Conservation (phyloP, 139 green algal species). For the Coelastrella sp. region DNA sequence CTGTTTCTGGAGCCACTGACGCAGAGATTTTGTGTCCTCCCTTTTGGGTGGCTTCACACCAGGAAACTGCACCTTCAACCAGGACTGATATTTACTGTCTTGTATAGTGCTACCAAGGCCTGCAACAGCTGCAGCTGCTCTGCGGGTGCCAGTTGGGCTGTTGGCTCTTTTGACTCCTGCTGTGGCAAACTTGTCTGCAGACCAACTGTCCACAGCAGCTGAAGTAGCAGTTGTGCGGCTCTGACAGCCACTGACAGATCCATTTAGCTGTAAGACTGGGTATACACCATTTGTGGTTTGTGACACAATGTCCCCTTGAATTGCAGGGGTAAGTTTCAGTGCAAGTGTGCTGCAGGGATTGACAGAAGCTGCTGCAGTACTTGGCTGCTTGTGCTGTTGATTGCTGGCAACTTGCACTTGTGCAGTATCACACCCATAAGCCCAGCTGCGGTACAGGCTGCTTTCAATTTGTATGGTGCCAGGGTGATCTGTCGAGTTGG, state of each 20-base stretch:
- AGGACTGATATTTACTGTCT: not conserved
- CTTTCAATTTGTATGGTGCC: slow-evolving; percentile 12
- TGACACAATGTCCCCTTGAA: too few relatives aligned
- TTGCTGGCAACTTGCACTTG: not conserved
- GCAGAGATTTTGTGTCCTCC: slow-evolving; percentile 17
- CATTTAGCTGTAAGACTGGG: too few relatives aligned
- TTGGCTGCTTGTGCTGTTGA: too few relatives aligned
- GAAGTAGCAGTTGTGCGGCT: not conserved
- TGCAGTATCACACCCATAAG: not conserved
- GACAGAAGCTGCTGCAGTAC: not conserved
- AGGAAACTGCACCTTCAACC: slow-evolving; percentile 15
- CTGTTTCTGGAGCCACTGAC: slow-evolving; percentile 32
- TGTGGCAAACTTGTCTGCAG: not conserved
- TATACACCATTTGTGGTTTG: too few relatives aligned
- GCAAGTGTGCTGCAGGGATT: too few relatives aligned
- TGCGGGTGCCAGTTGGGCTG: not conserved
- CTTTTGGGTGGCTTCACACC: slow-evolving; percentile 24
- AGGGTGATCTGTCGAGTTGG: not conserved
- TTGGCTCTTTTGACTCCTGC: not conserved
- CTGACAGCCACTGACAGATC: too few relatives aligned
- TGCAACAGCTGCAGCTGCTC: slow-evolving; percentile 23
- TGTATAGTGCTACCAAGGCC: not conserved
- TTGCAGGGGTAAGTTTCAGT: too few relatives aligned
- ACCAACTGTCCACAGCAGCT: not conserved
- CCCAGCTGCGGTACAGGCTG: slow-evolving; percentile 27